These are phyloP conservation scores for Petunia axillaris DNA, from an alignment of 257 asterid genomes.

Conservation along the genomic window DNA sequence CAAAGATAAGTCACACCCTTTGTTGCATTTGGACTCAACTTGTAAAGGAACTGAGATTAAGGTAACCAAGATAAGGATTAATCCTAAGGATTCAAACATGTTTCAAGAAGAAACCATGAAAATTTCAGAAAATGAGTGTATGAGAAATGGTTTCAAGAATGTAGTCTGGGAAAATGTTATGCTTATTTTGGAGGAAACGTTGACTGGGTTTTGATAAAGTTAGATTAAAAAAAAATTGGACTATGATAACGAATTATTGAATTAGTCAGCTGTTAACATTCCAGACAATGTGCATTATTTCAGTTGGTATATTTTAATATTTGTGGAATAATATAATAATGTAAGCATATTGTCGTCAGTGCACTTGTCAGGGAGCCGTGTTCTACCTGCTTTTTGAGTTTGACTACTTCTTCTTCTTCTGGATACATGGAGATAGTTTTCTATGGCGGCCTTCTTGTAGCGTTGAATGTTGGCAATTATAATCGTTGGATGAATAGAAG, in stretches of 20 bases:
- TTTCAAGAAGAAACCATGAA: slow-evolving; percentile 26
- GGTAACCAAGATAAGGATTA: not conserved
- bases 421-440: not conserved
- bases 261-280: not conserved
- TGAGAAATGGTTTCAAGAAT: not conserved
- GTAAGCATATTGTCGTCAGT: too few species aligned
- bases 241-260: not conserved
- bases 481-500: too few species aligned
- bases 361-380: slow-evolving; percentile 14
- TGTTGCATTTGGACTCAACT: slow-evolving; percentile 55
- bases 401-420: not conserved
- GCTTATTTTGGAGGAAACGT: slow-evolving; percentile 18
- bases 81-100: slow-evolving; percentile 23
- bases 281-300: not conserved
- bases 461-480: too few species aligned
- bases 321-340: not conserved
- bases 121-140: not conserved
- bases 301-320: not conserved
- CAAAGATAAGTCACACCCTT: slow-evolving; percentile 68
- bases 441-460: too few species aligned
- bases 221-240: not conserved
- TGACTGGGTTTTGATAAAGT: slow-evolving; percentile 18
- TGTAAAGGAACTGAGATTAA: slow-evolving; percentile 16
- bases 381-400: not conserved
- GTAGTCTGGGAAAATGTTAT: too few species aligned